Base-by-base conservation (phyloP, 2,329 filamentous ascomycete genomes). In the Pestalotiopsis fici region DNA sequence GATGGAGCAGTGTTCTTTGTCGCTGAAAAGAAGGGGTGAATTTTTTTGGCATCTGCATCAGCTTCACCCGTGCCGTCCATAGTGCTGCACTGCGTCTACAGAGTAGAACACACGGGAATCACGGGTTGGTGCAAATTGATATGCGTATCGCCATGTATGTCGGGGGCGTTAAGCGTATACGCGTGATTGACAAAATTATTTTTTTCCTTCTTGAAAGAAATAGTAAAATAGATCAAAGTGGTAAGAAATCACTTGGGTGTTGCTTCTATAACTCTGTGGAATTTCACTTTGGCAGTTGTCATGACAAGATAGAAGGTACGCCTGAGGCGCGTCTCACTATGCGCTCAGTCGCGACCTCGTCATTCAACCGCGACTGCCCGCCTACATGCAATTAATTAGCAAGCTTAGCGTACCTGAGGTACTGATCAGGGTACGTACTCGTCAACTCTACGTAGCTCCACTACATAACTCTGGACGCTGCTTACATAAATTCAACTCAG, bases 21-120 rank as follows among this genome's bases (percentile, higher is more conserved):
- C 1, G 78, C 69, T 1, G 73, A 73, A 73, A 89, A 88, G 77
- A 89, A 88, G 21, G 87, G 87, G 71, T 89, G 87, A 47, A 88
- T 73, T 70, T 85, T 87, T 72, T 82, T 83, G 27, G 74, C 71
- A 50, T 67, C 69, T 15, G 76, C 73, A 31, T 25, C 60, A 25
- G 27, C 61, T 28, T 65, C 70, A 66, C 74, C 78, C 73, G 79
- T 78, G 65, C 79, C 79, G 70, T 78, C 77, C 86, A 87, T 88
- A 61, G 75, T 79, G 72, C 78, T 77, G 65, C 82, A 28, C 61
- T 15, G 47, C 37, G 59, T 47, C 39, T 25, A 60, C 27, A 15
- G 55, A 57, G 25, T 21, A 27, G 28, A 60, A 15, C 15, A 13
- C 27, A 57, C 47, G 47, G 27, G 55, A 27, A 31, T 27, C 55